Base-by-base conservation (phyloP, 2,329 filamentous ascomycete species). In the Emergomyces orientalis region DNA sequence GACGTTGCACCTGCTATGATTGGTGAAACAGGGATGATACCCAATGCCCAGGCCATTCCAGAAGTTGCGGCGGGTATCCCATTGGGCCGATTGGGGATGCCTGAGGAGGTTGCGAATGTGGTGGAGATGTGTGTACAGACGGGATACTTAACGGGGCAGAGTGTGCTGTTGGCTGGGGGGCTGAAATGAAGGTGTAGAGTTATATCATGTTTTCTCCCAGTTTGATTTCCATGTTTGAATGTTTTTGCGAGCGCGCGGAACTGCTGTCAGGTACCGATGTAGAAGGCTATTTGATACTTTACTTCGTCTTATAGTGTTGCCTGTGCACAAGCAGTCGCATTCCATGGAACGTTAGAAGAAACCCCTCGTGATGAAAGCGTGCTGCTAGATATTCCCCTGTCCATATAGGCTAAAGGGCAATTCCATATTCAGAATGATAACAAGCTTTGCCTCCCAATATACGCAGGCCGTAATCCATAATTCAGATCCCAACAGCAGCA, bases 1-100 rank as follows among this genome's bases (percentile, higher is more conserved):
- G 85, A 87, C 65, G 83, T 88, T n/a, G 84, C 84, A 2, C 86
- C 86, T 0, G 86, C 85, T 2, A 87, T 88, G 84, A 87, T 88
- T 66, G 85, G 84, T 3, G 81, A 83, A 27, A 86, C 83, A 2
- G 83, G 83, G 0, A 84, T 87, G 84, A 84, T 87, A 51, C 82
- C 83, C 1, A 79, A 83, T 64, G 81, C 81, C 49, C 79, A 82
- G 65, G 80, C 81, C 25, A 82, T 82, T 60, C 80, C 84, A 0
- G 84, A 84, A 0, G 81, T 86, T 66, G 82, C 84, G 30, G 81
- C 77, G 66, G 81, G 81, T 34, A 86, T 87, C 52, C 85, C 85
- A 0, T 77, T 87, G 1, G 82, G 83, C 1, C 76, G 84, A 52
- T 71, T 86, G 43, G 84, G 85, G 0, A 80, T 78, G 27, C 82